Evolutionary conservation across 495 filamentous ascomycete genomes (phyloP).

Genomic region (Aspergillus sparsus): DNA sequence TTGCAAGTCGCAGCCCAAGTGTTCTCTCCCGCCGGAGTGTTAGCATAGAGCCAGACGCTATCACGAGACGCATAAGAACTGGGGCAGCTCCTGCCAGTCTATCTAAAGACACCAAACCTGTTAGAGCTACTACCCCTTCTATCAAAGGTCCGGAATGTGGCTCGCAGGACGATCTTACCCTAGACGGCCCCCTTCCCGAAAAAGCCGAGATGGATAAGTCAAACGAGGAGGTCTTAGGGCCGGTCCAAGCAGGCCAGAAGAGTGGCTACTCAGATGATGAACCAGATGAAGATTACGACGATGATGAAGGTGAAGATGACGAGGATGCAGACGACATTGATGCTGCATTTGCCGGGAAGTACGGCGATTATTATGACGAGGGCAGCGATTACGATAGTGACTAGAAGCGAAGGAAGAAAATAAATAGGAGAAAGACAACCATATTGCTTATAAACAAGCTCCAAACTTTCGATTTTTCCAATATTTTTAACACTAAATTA

Average conservation of each 20-base stretch:
- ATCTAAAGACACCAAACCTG: conserved; percentile 11
- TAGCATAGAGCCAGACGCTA: conserved; percentile 36
- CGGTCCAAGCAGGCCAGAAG: conserved; percentile 23
- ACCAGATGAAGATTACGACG: conserved; percentile 27
- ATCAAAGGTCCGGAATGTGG: conserved; percentile 17
- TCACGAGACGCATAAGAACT: conserved; percentile 25
- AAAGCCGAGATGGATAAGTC: conserved; percentile 10
- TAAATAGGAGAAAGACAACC: conserved; percentile 9
- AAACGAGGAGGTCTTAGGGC: conserved; percentile 27
- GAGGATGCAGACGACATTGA: conserved; percentile 40
- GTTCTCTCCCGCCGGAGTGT: conserved; percentile 41
- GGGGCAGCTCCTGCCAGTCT: conserved; percentile 23
- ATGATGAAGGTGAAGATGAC: conserved; percentile 39
- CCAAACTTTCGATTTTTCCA: conserved; percentile 1
- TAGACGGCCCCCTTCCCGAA: conserved; percentile 4
- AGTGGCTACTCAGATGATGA: conserved; percentile 20
- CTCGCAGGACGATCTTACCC: conserved; percentile 13
- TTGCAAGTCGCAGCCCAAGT: conserved; percentile 41
- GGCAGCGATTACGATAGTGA: conserved; percentile 40
- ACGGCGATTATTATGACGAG: conserved; percentile 38
- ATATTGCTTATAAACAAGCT: conserved; percentile 3
- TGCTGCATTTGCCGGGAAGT: conserved; percentile 43
- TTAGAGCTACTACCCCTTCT: conserved; percentile 26
- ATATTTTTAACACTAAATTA: background rate
- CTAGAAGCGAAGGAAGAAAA: conserved; percentile 18